Base-by-base conservation (phyloP, 257 asterid genomes). In the Oldenlandia corymbosa region DNA sequence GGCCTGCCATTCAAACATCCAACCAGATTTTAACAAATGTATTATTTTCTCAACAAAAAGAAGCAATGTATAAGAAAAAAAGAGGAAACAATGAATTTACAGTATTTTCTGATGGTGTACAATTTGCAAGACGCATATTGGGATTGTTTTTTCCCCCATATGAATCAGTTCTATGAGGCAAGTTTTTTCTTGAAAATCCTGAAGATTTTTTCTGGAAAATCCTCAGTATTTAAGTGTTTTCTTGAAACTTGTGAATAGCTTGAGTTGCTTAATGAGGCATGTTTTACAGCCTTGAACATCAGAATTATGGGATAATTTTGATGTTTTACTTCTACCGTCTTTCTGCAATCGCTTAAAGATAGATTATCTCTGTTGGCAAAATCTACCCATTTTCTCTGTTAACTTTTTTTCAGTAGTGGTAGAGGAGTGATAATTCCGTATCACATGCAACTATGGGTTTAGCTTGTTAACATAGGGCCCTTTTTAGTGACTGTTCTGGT, bases 361-460 rank as follows among this genome's bases (percentile, higher is more conserved):
- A 7, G 1, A 37, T 30, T 16, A 3, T 55, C 43, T 56, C 8
- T 56, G 61, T 17, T 32, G 17, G 24, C 18, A 18, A n/a, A 18
- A n/a, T 7, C 16, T 16, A 56, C 43, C 16, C 37, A 31, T 56
- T 27, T 23, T 14, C 26, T 30, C 31, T 6, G 37, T 39, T 5
- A 27, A 1, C 5, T 53, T 17, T 56, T 56, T 2, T 14, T 42
- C 2, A n/a, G 7, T 39, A 6, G 7, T 39, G 7, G 7, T 39
- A 39, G 45, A 39, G 45, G 45, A 14, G 49, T n/a, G n/a, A n/a
- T n/a, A n/a, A n/a, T n/a, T n/a, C n/a, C n/a, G n/a, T n/a, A n/a
- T n/a, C n/a, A n/a, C n/a, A 49, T 63, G 37, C 17, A 49, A 32
- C 49, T n/a, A 49, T 64, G 49, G 42, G 32, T 59, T 62, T 47